Evolutionary conservation across 2,329 filamentous ascomycete genomes (phyloP), one percentile per base, ranked within the genome.

Genomic region (Aureobasidium uvarum): DNA sequence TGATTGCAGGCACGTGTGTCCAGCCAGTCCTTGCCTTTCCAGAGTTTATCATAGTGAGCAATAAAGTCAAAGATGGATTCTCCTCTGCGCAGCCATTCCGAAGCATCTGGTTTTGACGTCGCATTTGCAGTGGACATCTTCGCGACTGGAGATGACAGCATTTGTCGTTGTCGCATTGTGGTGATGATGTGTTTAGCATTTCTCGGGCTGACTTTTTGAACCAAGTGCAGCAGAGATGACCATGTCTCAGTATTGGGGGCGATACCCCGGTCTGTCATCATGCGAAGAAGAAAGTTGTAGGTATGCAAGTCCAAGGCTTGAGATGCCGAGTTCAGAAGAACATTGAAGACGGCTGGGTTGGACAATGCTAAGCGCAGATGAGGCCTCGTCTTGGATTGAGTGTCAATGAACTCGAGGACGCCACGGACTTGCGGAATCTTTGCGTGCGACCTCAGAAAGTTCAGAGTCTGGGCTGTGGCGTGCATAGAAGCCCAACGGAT

Each of bases 221-320:
- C 46, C 14, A 66, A 8, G 1, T 33, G 23, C 1, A 64, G 48
- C 11, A 66, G 13, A 50, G 41, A 67, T 59, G 51, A 65, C 74
- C 74, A 76, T 2, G 70, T 72, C 10, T 62, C 66, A 25, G 66
- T 52, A 5, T 66, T 67, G 1, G 73, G 70, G 1, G 25, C 48
- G 5, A 71, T 14, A 7, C 58, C 43, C 2, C 68, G 66, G 5
- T 67, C 60, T 5, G 69, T 64, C 72, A 76, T 74, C n/a, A 67
- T 45, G 8, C 64, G 65, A 13, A 73, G 59, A 7, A 68, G 18
- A 36, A 70, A 71, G 20, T 68, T 66, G 58, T 74, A 75, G 48
- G 71, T 73, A 33, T 71, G 68, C 10, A 73, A 41, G 46, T 74
- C 71, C 3, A 69, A 68, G 1, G 45, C 48, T 45, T 67, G 62